Conservation (phyloP, 164 flowering plant genomes). For the Macadamia integrifolia region DNA sequence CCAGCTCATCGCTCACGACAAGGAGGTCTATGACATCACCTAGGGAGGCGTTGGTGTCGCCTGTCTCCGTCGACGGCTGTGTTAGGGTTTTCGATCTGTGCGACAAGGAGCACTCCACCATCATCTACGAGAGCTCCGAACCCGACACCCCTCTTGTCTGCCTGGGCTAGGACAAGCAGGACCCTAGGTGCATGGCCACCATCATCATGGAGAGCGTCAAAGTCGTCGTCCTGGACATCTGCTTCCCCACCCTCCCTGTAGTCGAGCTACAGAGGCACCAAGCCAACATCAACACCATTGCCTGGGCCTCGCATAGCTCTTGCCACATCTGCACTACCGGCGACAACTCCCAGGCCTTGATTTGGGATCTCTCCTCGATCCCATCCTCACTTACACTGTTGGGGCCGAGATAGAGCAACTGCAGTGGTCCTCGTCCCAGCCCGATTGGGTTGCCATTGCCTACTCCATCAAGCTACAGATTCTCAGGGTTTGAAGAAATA, state of each 20-base stretch:
- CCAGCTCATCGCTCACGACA: conserved; percentile 84
- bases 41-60: conserved; percentile 96
- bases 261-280: neutral
- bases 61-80: conserved; percentile 88
- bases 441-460: neutral
- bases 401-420: neutral
- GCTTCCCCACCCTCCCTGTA: neutral
- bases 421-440: neutral
- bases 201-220: conserved; percentile 17
- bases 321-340: conserved; percentile 95
- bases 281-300: conserved; percentile 69
- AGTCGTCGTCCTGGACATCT: neutral
- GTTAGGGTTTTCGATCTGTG: conserved; percentile 79
- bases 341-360: conserved; percentile 58
- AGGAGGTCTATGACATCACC: conserved; percentile 92
- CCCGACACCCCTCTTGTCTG: conserved; percentile 83
- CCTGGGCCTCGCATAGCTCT: conserved; percentile 93
- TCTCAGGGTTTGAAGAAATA: neutral
- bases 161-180: conserved; percentile 92
- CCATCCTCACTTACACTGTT: neutral
- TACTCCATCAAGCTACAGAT: neutral
- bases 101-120: conserved; percentile 90
- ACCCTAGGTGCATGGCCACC: conserved; percentile 90
- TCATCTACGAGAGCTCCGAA: conserved; percentile 83
- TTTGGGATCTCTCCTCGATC: conserved; percentile 25